Evolutionary conservation across 2,329 filamentous ascomycete species (phyloP).

Genomic region (Nemania sp.): DNA sequence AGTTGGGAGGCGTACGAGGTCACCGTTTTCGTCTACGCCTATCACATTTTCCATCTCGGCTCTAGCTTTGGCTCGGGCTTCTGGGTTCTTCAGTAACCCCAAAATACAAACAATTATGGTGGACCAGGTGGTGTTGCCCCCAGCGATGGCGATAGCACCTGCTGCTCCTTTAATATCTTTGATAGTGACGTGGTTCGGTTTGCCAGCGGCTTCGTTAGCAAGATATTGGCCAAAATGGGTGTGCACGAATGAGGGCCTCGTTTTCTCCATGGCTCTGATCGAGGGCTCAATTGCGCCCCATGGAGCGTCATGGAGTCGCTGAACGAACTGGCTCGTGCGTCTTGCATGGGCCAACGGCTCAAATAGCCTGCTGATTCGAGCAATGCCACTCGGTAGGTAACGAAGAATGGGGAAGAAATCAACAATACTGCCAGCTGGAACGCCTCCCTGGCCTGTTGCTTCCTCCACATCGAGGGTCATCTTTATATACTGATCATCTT

Average conservation of each 20-base stretch:
- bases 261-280: constrained; percentile 8
- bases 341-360: constrained; percentile 17
- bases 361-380: constrained; percentile 14
- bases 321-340: constrained; percentile 13
- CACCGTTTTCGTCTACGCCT: constrained; percentile 31
- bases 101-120: constrained; percentile 43
- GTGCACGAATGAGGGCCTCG: constrained; percentile 19
- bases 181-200: constrained; percentile 21
- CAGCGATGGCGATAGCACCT: constrained; percentile 27
- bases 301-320: constrained; percentile 18
- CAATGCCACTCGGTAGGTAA: constrained; percentile 7
- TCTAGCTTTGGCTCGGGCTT: constrained; percentile 42
- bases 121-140: constrained; percentile 40
- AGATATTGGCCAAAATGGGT: constrained; percentile 20
- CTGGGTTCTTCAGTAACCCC: constrained; percentile 46
- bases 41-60: constrained; percentile 43
- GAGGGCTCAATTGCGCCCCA: constrained; percentile 19
- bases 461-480: constrained; percentile 22
- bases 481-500: constrained; percentile 22
- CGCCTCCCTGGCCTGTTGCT: constrained; percentile 23
- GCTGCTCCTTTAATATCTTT: constrained; percentile 23
- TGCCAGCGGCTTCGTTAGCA: constrained; percentile 11
- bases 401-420: constrained; percentile 22
- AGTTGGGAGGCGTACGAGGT: constrained; percentile 38
- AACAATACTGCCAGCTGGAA: constrained; percentile 18